Evolutionary conservation across 169 alveolate species (phyloP).

Genomic region (Cryptosporidium baileyi): DNA sequence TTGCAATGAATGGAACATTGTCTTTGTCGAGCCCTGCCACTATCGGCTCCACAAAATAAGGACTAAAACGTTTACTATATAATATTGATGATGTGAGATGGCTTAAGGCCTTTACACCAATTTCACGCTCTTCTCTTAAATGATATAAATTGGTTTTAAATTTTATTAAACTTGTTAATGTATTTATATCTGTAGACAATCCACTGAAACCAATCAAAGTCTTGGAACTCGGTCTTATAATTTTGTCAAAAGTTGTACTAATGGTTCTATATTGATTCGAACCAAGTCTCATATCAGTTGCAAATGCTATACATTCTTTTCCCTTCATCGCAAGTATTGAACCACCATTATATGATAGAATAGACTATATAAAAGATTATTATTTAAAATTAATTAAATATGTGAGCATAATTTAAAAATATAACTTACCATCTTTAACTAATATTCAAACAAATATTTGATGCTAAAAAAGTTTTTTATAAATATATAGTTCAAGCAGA

Average conservation of each 20-base stretch:
- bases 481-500: too few relatives aligned
- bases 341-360: conserved; percentile 92
- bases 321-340: conserved; percentile 97
- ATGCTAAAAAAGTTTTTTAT: too few relatives aligned
- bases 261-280: conserved; percentile 86
- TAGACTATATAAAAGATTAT: too few relatives aligned
- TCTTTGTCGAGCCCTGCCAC: conserved; percentile 90
- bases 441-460: too few relatives aligned
- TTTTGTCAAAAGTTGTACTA: conserved; percentile 86
- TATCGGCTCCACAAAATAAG: conserved; percentile 90
- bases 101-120: conserved; percentile 87
- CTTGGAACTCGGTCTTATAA: conserved; percentile 86
- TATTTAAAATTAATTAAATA: too few relatives aligned
- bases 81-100: conserved; percentile 88
- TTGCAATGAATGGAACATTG: conserved; percentile 84
- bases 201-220: conserved; percentile 90
- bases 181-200: conserved; percentile 91
- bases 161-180: conserved; percentile 83
- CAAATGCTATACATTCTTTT: conserved; percentile 94
- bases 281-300: conserved; percentile 93
- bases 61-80: conserved; percentile 89
- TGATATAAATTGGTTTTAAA: conserved; percentile 88
- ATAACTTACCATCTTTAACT: too few relatives aligned
- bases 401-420: too few relatives aligned
- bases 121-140: conserved; percentile 85